Evolutionary conservation across 768 basidiomycete genomes (phyloP).

Genomic region (Suillus fuscotomentosus): DNA sequence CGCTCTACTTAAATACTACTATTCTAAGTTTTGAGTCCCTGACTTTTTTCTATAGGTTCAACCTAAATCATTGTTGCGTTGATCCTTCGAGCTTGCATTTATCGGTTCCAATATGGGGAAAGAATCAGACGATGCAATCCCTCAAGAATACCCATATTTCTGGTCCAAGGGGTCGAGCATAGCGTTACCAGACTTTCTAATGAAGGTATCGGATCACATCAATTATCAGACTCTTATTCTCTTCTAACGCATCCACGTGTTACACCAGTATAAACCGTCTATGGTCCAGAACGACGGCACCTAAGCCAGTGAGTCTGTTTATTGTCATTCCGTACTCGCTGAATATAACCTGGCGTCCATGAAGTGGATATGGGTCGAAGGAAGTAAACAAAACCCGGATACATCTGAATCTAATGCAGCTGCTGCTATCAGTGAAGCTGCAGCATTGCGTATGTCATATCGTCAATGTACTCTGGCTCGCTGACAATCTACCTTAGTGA

Average conservation of each 20-base stretch:
- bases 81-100: background rate
- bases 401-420: slow-evolving; percentile 13
- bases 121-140: slow-evolving; percentile 39
- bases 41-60: background rate
- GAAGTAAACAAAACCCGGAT: slow-evolving; percentile 8
- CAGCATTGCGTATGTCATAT: slow-evolving; percentile 37
- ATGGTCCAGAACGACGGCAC: slow-evolving; percentile 78
- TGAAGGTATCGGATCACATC: slow-evolving; percentile 40
- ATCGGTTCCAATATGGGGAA: background rate
- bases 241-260: slow-evolving; percentile 3
- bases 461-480: background rate
- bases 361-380: slow-evolving; percentile 69
- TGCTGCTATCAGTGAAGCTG: slow-evolving; percentile 46
- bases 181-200: slow-evolving; percentile 51
- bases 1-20: background rate
- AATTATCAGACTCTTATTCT: background rate
- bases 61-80: background rate
- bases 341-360: background rate
- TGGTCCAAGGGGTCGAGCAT: slow-evolving; percentile 46
- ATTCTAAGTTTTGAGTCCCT: background rate
- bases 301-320: slow-evolving; percentile 55
- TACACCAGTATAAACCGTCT: slow-evolving; percentile 64
- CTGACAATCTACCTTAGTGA: slow-evolving; percentile 38
- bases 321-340: too few species aligned
- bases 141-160: slow-evolving; percentile 44